phyloP scores from a whole-genome alignment of 1,284 basidiomycete genomes.

The Heimioporus retisporus region DNA sequence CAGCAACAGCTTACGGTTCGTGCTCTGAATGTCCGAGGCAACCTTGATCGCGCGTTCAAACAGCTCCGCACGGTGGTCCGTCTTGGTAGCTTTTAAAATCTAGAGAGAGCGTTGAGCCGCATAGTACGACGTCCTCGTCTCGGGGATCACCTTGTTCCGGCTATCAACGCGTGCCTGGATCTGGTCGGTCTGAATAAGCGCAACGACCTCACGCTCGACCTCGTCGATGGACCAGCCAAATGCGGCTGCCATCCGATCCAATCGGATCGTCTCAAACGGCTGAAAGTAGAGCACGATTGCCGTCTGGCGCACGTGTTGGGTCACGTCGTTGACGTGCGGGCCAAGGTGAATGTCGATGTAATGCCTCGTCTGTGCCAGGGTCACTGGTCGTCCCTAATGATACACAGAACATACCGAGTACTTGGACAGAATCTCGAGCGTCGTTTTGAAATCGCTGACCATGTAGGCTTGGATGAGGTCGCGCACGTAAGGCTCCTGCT shows the following conservation, averaged over 20 bases:
- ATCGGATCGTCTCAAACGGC: constrained; percentile 84
- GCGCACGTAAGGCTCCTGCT: constrained; percentile 86
- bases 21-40: constrained; percentile 73
- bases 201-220: constrained; percentile 76
- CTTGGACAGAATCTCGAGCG: constrained; percentile 76
- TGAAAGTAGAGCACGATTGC: constrained; percentile 88
- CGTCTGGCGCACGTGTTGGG: constrained; percentile 72
- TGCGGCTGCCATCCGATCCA: constrained; percentile 82
- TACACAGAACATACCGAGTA: constrained; percentile 70
- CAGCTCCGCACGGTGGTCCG: constrained; percentile 77
- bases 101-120: constrained; percentile 36
- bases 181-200: constrained; percentile 77
- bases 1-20: constrained; percentile 80
- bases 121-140: background rate
- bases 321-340: constrained; percentile 69
- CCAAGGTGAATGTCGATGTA: constrained; percentile 80
- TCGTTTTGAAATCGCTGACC: constrained; percentile 83
- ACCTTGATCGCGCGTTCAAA: constrained; percentile 80
- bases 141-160: constrained; percentile 70
- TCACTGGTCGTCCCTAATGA: background rate
- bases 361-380: constrained; percentile 69
- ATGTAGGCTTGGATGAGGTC: constrained; percentile 88
- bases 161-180: constrained; percentile 86
- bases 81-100: constrained; percentile 81
- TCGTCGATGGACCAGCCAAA: constrained; percentile 85